Base-by-base conservation (phyloP, 441 rosid genomes). In the Mallotus repandus region DNA sequence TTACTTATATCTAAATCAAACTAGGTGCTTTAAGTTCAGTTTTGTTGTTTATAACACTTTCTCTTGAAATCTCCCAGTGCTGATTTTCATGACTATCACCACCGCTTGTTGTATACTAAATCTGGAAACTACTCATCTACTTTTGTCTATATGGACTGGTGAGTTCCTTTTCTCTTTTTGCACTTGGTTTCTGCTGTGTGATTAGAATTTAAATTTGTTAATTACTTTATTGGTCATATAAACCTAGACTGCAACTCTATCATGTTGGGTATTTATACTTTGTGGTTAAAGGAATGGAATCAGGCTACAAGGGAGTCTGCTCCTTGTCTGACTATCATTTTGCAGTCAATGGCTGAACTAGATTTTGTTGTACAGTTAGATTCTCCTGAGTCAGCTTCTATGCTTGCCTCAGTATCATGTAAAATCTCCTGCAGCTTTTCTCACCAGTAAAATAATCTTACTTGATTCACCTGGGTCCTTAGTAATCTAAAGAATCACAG, bases 1-100 rank as follows among this genome's bases (percentile, higher is more conserved):
- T 46, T 38, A 29, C 35, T 55, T 58, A 3, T 50, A 48, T 45
- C 8, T 35, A 18, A n/a, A 48, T 48, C 55, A 16, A 67, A 55
- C 50, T 54, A 3, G 46, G 19, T 43, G 60, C 35, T 54, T 46
- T 59, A 54, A 53, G 58, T 52, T 38, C 8, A 53, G 53, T 62
- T 22, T 15, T 80, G 14, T 64, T 11, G 48, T 70, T 63, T 63
- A 63, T 70, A 18, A 75, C 49, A 25, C 54, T 55, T 77, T 67
- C 43, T 43, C 61, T 35, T 59, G 15, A 59, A 48, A n/a, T 57
- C 54, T 75, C 69, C 16, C 86, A 95, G 99, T 12, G 84, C 99
- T 72, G 97, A 95, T 89, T 93, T 95, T 81, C 99, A 95, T 80
- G 98, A 95, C 83, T 93, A 95, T 83, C 98, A 95, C 82, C 99